Conservation (phyloP, 2,329 filamentous ascomycete genomes). For the Calonectria crousiana region DNA sequence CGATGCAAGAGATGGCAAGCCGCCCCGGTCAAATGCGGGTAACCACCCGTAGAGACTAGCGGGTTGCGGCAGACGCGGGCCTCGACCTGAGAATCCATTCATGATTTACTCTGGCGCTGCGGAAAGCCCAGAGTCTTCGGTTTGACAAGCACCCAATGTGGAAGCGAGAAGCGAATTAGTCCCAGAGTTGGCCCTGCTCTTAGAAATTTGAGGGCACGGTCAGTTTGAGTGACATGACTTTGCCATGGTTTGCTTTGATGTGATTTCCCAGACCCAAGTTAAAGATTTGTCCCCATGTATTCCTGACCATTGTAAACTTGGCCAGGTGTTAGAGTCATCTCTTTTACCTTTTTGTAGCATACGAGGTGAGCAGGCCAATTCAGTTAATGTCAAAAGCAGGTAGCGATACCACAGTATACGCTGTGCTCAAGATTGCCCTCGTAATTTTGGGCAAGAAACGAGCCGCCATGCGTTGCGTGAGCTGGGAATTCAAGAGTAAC, state of each 20-base stretch:
- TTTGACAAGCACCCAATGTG: constrained; percentile 47
- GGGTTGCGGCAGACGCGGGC: constrained; percentile 34
- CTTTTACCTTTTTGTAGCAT: not conserved
- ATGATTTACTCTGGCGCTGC: constrained; percentile 18
- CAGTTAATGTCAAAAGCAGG: not conserved
- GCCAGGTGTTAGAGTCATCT: not conserved
- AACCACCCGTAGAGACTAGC: constrained; percentile 30
- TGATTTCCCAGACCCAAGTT: not conserved
- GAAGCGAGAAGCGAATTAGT: constrained; percentile 58
- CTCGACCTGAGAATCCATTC: constrained; percentile 28
- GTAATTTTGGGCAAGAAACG: not conserved
- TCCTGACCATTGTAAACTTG: not conserved
- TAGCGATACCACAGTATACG: too few species aligned
- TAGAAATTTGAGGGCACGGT: constrained; percentile 31
- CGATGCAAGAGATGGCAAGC: not conserved
- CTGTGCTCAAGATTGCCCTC: too few species aligned
- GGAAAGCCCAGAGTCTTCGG: constrained; percentile 27
- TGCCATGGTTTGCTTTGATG: constrained; percentile 9
- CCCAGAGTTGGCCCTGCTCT: constrained; percentile 35
- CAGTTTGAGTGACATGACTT: constrained; percentile 22
- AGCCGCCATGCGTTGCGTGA: not conserved
- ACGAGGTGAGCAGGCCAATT: not conserved
- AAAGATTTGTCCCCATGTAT: not conserved
- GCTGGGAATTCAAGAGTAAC: not conserved
- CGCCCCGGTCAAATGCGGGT: constrained; percentile 32